phyloP scores from a whole-genome alignment of 2,329 filamentous ascomycete genomes.

The Trichoderma aggressivum region DNA sequence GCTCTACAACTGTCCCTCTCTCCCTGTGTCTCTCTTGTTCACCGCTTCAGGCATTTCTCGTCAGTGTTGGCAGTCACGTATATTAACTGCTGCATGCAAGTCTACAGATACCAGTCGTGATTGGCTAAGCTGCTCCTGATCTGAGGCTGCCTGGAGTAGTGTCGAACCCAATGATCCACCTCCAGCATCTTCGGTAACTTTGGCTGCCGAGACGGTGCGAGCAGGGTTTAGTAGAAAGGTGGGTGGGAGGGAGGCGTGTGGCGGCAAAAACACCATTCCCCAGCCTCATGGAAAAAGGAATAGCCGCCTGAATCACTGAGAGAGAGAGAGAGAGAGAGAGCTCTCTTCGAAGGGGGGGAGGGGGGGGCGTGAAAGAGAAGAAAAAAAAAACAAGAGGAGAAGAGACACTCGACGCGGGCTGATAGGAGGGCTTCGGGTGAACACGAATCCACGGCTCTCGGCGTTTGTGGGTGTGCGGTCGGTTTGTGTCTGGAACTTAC shows the following conservation, averaged over 20 bases:
- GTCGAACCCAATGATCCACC: background rate
- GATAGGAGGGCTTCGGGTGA: background rate
- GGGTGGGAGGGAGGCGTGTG: background rate
- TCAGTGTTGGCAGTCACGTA: background rate
- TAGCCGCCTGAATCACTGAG: constrained; percentile 3
- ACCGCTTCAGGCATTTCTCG: background rate
- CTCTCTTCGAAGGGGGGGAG: background rate
- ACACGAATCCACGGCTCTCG: background rate
- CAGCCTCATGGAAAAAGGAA: background rate
- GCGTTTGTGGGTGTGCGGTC: background rate
- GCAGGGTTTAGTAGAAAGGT: background rate
- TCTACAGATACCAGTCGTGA: background rate
- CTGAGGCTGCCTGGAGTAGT: background rate
- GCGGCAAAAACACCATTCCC: background rate
- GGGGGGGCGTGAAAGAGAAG: background rate
- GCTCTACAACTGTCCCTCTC: background rate
- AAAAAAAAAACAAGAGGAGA: background rate
- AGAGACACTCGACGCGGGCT: constrained; percentile 2
- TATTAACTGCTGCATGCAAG: constrained; percentile 6
- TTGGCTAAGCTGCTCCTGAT: background rate
- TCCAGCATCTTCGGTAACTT: background rate
- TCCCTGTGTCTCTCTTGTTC: background rate
- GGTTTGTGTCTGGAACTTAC: background rate
- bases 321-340: no score
- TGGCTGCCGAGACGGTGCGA: background rate